Conservation (phyloP, 2,329 filamentous ascomycete species). For the Fusarium avenaceum region DNA sequence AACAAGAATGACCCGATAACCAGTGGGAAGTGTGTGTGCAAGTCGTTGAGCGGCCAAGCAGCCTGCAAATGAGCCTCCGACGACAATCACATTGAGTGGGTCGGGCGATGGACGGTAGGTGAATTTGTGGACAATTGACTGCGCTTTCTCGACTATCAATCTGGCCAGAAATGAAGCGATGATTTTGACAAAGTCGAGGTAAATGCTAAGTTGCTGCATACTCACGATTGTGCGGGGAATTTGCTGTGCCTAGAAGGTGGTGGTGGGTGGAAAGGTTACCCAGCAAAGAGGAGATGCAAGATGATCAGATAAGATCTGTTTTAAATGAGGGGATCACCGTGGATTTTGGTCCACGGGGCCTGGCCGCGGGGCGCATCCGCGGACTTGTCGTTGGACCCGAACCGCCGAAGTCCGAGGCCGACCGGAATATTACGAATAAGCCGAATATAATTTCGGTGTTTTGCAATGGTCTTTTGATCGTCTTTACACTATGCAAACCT, state of each 20-base stretch:
- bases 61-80: slow-evolving; percentile 36
- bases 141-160: not conserved
- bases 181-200: slow-evolving; percentile 18
- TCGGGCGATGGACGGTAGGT: slow-evolving; percentile 18
- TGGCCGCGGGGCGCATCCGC: no score
- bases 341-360: not conserved
- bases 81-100: slow-evolving; percentile 24
- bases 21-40: slow-evolving; percentile 21
- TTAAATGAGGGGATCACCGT: not conserved
- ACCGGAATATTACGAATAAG: not conserved
- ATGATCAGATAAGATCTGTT: not conserved
- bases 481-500: no score
- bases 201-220: slow-evolving; percentile 3
- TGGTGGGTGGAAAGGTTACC: no score
- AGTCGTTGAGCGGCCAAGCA: slow-evolving; percentile 21
- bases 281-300: not conserved
- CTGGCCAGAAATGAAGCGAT: not conserved
- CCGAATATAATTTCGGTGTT: no score
- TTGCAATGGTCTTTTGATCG: no score
- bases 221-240: slow-evolving; percentile 3
- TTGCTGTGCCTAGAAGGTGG: no score
- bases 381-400: no score
- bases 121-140: slow-evolving; percentile 14
- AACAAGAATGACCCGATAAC: slow-evolving; percentile 27
- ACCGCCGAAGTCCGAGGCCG: not conserved